Conservation (phyloP, 495 filamentous ascomycete species). For the Bombardia bombarda region DNA sequence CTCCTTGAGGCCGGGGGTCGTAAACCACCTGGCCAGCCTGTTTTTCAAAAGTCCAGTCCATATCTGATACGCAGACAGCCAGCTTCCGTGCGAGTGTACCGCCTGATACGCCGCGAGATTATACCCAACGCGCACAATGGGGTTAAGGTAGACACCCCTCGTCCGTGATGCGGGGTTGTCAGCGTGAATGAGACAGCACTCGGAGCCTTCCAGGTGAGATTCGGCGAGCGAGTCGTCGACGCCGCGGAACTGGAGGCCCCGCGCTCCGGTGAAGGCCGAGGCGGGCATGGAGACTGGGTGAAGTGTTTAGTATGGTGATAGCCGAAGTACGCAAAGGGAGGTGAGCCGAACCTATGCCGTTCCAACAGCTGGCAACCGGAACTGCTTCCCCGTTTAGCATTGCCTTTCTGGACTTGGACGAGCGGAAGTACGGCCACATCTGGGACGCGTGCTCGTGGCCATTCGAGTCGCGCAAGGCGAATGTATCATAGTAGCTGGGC, state of each 20-base stretch:
- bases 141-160: slow-evolving; percentile 69
- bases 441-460: slow-evolving; percentile 55
- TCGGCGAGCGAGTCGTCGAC: slow-evolving; percentile 60
- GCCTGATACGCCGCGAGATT: slow-evolving; percentile 47
- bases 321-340: slow-evolving; percentile 7
- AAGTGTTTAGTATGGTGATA: too few relatives aligned
- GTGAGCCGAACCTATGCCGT: slow-evolving; percentile 53
- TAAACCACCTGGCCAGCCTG: slow-evolving; percentile 16
- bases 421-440: slow-evolving; percentile 73
- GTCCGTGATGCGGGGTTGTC: slow-evolving; percentile 49
- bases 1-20: slow-evolving; percentile 23
- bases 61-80: slow-evolving; percentile 17
- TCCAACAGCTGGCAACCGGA: slow-evolving; percentile 75
- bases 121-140: slow-evolving; percentile 69
- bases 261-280: slow-evolving; percentile 16
- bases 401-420: slow-evolving; percentile 49
- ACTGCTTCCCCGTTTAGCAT: slow-evolving; percentile 49
- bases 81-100: slow-evolving; percentile 26
- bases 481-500: slow-evolving; percentile 72
- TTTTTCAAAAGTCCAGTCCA: slow-evolving; percentile 43
- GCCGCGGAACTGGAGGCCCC: slow-evolving; percentile 52
- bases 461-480: slow-evolving; percentile 65
- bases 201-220: slow-evolving; percentile 65
- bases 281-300: slow-evolving; percentile 35
- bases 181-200: slow-evolving; percentile 77